Conservation (phyloP, 1,139 yeast genomes). For the Saccharomyces hybrid region DNA sequence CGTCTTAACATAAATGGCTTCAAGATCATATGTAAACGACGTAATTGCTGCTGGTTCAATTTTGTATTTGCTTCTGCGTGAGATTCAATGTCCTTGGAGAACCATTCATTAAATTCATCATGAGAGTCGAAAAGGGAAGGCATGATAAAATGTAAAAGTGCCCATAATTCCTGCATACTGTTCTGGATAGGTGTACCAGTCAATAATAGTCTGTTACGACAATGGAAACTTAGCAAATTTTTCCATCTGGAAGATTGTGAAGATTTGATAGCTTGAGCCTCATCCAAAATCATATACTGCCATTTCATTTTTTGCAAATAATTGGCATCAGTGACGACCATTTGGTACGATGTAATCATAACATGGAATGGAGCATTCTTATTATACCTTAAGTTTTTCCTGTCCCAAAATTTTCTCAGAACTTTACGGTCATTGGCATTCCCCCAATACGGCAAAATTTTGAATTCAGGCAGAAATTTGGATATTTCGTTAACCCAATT, state of each 20-base stretch:
- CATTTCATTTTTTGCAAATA: slow-evolving; percentile 94
- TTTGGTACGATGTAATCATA: slow-evolving; percentile 88
- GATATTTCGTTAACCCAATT: slow-evolving; percentile 98
- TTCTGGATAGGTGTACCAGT: slow-evolving; percentile 99
- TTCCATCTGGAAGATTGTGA: slow-evolving; percentile 95
- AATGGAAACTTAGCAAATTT: slow-evolving; percentile 76
- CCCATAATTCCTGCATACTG: slow-evolving; percentile 99
- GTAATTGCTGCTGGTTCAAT: slow-evolving; percentile 85
- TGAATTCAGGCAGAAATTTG: slow-evolving; percentile 87
- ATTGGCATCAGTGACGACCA: slow-evolving; percentile 91
- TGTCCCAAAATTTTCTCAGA: slow-evolving; percentile 93
- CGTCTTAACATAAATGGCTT: slow-evolving; percentile 98
- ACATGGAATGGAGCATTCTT: slow-evolving; percentile 94
- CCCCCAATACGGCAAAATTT: slow-evolving; percentile 98
- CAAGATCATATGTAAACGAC: slow-evolving; percentile 86
- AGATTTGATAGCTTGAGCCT: slow-evolving; percentile 96
- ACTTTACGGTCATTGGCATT: slow-evolving; percentile 89
- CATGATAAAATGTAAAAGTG: slow-evolving; percentile 93
- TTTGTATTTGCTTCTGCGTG: slow-evolving; percentile 94
- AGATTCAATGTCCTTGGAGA: slow-evolving; percentile 92
- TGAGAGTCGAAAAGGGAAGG: slow-evolving; percentile 96
- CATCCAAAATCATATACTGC: slow-evolving; percentile 98
- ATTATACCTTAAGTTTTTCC: slow-evolving; percentile 80
- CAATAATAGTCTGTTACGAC: slow-evolving; percentile 82
- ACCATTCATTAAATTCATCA: slow-evolving; percentile 98